Percentiles rank a stretch among this genome's conserved stretches.
phyloP scores from a whole-genome alignment of 2,329 filamentous ascomycete species.

The Aspergillus pseudoviridinutans region DNA sequence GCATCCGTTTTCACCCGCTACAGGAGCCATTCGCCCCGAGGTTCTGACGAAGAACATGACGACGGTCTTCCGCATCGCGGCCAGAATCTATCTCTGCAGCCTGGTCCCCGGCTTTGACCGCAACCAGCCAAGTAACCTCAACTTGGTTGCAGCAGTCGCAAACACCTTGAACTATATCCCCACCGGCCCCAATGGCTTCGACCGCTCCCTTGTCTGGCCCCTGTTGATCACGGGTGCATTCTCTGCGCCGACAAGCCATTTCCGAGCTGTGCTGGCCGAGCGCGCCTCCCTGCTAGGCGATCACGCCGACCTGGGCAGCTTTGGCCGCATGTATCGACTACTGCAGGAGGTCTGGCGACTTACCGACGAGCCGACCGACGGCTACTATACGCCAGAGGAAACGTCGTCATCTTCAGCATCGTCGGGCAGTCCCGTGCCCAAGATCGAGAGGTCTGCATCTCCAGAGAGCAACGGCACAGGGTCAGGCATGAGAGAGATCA shows the following conservation, averaged over 20 bases:
- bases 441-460: constrained; percentile 18
- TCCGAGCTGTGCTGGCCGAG: constrained; percentile 74
- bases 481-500: constrained; percentile 18
- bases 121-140: constrained; percentile 66
- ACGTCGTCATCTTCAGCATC: constrained; percentile 5
- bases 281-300: constrained; percentile 73
- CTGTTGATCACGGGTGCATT: constrained; percentile 81
- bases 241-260: constrained; percentile 66
- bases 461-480: constrained; percentile 5
- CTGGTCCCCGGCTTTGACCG: constrained; percentile 85
- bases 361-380: constrained; percentile 56
- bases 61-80: constrained; percentile 82
- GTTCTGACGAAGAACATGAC: constrained; percentile 87
- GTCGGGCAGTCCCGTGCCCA: constrained; percentile 11
- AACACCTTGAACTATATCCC: constrained; percentile 78
- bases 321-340: constrained; percentile 75
- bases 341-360: constrained; percentile 77
- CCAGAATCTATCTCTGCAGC: constrained; percentile 94
- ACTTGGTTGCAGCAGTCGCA: constrained; percentile 73
- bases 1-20: constrained; percentile 51
- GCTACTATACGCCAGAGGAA: constrained; percentile 7
- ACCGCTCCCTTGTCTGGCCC: constrained; percentile 89
- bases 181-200: constrained; percentile 73
- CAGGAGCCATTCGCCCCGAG: constrained; percentile 73
- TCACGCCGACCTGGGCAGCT: constrained; percentile 73